These are phyloP conservation scores for Puccinia coronata DNA, from an alignment of 1,284 basidiomycete genomes.

Conservation along the genomic window DNA sequence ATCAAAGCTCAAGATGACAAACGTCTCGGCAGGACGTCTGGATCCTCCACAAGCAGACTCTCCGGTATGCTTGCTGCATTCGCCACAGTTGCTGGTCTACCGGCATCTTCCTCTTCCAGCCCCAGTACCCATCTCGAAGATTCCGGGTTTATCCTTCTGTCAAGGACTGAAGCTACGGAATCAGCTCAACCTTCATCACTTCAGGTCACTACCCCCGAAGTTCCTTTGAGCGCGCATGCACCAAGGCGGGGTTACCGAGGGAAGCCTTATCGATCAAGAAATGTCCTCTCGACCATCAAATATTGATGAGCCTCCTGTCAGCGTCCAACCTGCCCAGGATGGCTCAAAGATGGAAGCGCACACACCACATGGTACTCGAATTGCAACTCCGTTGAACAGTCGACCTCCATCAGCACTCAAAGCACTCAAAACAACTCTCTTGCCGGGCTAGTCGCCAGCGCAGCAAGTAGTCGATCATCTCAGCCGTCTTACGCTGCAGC, in stretches of 20 bases:
- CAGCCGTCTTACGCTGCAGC: slow-evolving; percentile 84
- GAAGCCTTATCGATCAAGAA: slow-evolving; percentile 45
- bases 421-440: slow-evolving; percentile 52
- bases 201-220: too few species aligned
- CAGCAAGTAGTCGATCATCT: slow-evolving; percentile 44
- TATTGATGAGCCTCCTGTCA: slow-evolving; percentile 44
- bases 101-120: too few species aligned
- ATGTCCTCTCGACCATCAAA: slow-evolving; percentile 16
- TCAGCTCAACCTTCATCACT: too few species aligned
- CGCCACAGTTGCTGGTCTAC: too few species aligned
- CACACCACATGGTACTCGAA: slow-evolving; percentile 90
- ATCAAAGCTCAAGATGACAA: slow-evolving; percentile 67
- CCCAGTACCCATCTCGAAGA: slow-evolving; percentile 46
- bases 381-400: slow-evolving; percentile 71
- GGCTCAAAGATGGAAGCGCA: slow-evolving; percentile 88
- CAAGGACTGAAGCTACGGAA: too few species aligned
- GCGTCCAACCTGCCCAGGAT: slow-evolving; percentile 63
- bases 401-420: slow-evolving; percentile 54
- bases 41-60: slow-evolving; percentile 61
- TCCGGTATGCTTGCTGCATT: too few species aligned
- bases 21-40: slow-evolving; percentile 34
- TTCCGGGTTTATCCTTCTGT: too few species aligned
- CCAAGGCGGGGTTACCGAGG: too few species aligned
- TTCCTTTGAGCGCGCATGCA: too few species aligned
- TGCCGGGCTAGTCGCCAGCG: slow-evolving; percentile 50